These are phyloP conservation scores for Spinacia oleracea DNA, from an alignment of 179 eudicot genomes.

Conservation along the genomic window DNA sequence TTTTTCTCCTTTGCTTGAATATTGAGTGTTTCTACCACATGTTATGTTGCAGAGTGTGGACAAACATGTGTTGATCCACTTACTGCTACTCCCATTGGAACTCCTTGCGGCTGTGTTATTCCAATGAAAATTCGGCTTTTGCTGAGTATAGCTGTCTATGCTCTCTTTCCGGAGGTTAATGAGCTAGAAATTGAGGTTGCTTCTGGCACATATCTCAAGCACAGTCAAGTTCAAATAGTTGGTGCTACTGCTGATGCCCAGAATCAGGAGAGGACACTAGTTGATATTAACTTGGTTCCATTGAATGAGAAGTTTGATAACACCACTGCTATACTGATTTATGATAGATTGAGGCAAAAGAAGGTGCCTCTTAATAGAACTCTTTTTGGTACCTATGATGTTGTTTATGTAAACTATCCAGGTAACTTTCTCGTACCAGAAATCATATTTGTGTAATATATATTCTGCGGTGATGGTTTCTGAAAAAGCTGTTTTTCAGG, in stretches of 20 bases:
- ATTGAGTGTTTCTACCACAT: conserved; percentile 4
- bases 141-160: conserved; percentile 68
- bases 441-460: not conserved
- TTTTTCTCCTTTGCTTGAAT: not conserved
- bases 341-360: conserved; percentile 67
- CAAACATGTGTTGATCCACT: conserved; percentile 86
- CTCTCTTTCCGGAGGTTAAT: conserved; percentile 68
- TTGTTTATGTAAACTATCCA: conserved; percentile 69
- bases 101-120: conserved; percentile 90
- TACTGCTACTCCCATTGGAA: conserved; percentile 64
- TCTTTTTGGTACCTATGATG: conserved; percentile 81
- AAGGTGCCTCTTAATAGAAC: conserved; percentile 78
- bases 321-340: conserved; percentile 75
- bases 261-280: conserved; percentile 68
- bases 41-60: conserved; percentile 64
- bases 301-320: conserved; percentile 86
- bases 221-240: conserved; percentile 76
- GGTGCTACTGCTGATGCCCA: conserved; percentile 93
- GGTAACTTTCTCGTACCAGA: conserved; percentile 38
- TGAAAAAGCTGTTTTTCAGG: conserved; percentile 44
- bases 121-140: conserved; percentile 86
- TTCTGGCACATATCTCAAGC: conserved; percentile 76
- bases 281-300: conserved; percentile 87
- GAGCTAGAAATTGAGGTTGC: conserved; percentile 87
- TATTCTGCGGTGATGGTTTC: conserved; percentile 3